Percentiles rank a stretch among this genome's conserved stretches.
Evolutionary conservation across 192 early-diverging fungal genomes (phyloP).

Genomic region (Entrophospora sp.): DNA sequence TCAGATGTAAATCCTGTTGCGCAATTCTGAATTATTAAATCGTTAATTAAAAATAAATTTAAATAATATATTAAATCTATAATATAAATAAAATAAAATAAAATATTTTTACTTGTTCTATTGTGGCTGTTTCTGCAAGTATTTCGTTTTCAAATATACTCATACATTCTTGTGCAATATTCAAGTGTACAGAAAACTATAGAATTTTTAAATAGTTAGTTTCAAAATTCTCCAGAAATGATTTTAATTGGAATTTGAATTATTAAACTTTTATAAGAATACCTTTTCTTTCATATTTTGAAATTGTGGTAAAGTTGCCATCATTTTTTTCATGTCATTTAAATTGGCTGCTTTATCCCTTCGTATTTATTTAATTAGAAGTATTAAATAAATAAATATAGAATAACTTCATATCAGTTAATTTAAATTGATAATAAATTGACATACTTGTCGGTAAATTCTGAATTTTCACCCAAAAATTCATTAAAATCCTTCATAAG

Average conservation of each 20-base stretch:
- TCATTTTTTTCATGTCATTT: conserved; percentile 79
- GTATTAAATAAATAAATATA: no score
- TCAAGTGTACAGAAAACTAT: conserved; percentile 57
- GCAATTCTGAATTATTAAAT: conserved; percentile 40
- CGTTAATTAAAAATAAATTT: conserved; percentile 15
- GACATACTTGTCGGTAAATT: conserved; percentile 27
- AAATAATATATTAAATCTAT: background rate
- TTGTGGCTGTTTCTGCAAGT: conserved; percentile 55
- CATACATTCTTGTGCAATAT: conserved; percentile 78
- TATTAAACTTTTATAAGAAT: background rate
- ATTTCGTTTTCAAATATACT: conserved; percentile 59
- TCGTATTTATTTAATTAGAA: no score
- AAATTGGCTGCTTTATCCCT: conserved; percentile 53
- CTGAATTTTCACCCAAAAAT: conserved; percentile 74
- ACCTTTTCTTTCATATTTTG: conserved; percentile 50
- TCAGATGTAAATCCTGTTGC: conserved; percentile 74
- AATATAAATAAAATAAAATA: background rate
- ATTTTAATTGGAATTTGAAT: no score
- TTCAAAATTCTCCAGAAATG: no score
- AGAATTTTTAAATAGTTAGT: no score
- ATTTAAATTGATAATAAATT: no score
- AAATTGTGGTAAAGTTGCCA: conserved; percentile 76
- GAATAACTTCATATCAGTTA: no score
- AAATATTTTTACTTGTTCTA: conserved; percentile 50
- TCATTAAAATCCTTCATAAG: conserved; percentile 67